Conservation (phyloP, 257 asterid species). For the Leonotis leonurus region DNA sequence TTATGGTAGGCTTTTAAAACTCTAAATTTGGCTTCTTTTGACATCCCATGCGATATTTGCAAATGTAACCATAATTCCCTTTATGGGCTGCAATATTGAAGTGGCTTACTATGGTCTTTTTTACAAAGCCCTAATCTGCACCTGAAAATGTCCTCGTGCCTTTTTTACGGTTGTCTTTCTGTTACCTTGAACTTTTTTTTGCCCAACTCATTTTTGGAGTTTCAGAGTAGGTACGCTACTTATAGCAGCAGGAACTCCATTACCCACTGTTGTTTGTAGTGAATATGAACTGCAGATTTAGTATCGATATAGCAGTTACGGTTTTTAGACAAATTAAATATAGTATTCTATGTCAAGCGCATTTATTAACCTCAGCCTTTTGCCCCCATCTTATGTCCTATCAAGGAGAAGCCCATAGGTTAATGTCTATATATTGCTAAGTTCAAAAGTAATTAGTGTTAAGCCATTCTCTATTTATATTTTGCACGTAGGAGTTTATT, state of each 20-base stretch:
- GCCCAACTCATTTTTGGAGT: neutral
- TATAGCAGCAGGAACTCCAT: neutral
- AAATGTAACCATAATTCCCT: neutral
- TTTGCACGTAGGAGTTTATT: neutral
- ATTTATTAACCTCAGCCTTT: slow-evolving; percentile 8
- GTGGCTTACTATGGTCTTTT: neutral
- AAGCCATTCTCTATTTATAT: neutral
- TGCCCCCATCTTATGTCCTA: neutral
- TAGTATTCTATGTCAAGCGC: neutral
- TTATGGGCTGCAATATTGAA: neutral
- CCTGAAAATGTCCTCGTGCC: neutral
- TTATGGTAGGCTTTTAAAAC: neutral
- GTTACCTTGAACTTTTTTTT: neutral
- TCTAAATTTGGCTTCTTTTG: neutral
- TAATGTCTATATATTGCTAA: neutral
- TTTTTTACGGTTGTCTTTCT: neutral
- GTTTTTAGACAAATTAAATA: neutral
- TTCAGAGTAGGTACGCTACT: neutral
- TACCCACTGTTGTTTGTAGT: neutral
- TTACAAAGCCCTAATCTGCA: neutral
- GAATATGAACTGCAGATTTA: neutral
- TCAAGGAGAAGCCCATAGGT: neutral
- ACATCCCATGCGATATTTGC: neutral
- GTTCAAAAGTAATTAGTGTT: neutral
- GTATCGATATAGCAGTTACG: neutral